Base-by-base conservation (phyloP, 257 asterid genomes). In the Solanum medicagineum region DNA sequence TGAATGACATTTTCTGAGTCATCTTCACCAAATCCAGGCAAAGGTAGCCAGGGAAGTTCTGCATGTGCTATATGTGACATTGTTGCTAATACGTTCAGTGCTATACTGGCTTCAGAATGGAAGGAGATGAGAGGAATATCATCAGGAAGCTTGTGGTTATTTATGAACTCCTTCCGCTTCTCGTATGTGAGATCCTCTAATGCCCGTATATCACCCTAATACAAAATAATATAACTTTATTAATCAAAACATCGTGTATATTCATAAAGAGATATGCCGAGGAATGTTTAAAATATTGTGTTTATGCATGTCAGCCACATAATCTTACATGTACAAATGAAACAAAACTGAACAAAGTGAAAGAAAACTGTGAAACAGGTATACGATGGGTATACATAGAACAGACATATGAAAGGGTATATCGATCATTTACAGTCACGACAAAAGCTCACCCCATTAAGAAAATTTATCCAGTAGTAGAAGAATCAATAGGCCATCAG, bases 11-110 rank as follows among this genome's bases (percentile, higher is more conserved):
- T 91, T 20, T 86, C 92, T 6, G 85, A 83, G 26, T 87, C 92
- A 63, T 92, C 90, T 0, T 65, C 74, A 55, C 90, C 73, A 49
- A 89, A 85, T 29, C 86, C 66, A 4, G 84, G 86, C 24, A 88
- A 83, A n/a, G 97, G 94, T 60, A 95, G 86, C 96, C 94, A 88
- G 5, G 97, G 98, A 65, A 93, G 95, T 83, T 94, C 97, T 0
- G 98, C 97, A 4, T 96, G 98, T 49, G 99, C 98, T 9, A 96
- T 90, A 88, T 89, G 98, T 14, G 98, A 91, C 99, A 96, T 85
- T 49, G 97, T 91, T 20, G 97, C 89, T 2, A 93, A 77, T 55
- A 96, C 98, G 11, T 92, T 91, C 10, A 95, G 98, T 0, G 89
- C 90, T 29, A 90, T 89, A 11, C 93, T 89, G 2, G 97, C 98